Conservation (phyloP, 2,329 filamentous ascomycete genomes). For the Phyllosticta capitalensis region DNA sequence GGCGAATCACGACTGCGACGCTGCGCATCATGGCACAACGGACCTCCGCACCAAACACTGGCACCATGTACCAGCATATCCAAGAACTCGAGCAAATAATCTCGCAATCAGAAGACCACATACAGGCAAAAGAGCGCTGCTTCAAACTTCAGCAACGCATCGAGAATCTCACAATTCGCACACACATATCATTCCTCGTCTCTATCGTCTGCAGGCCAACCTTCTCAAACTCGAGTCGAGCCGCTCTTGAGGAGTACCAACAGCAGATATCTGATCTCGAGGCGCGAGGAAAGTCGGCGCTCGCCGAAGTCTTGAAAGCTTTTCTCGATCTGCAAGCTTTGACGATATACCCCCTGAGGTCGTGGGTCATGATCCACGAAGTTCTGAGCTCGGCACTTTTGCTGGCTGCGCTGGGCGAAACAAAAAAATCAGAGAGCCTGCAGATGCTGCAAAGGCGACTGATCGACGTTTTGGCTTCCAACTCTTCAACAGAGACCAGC, state of each 20-base stretch:
- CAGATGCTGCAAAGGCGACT: background rate
- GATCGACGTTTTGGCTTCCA: background rate
- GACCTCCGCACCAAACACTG: background rate
- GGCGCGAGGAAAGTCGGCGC: background rate
- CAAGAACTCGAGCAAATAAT: background rate
- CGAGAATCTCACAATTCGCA: background rate
- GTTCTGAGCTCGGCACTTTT: constrained; percentile 4
- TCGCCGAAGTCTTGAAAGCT: background rate
- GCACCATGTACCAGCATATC: background rate
- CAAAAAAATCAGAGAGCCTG: background rate
- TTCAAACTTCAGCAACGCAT: background rate
- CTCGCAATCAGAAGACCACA: background rate
- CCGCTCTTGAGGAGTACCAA: background rate
- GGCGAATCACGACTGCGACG: background rate
- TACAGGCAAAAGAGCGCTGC: background rate
- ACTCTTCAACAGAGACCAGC: background rate
- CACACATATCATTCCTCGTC: background rate
- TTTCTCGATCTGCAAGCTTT: background rate
- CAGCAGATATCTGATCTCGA: background rate
- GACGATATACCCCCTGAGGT: background rate
- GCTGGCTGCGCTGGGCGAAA: constrained; percentile 3
- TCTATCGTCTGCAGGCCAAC: constrained; percentile 2
- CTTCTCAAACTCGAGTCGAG: background rate
- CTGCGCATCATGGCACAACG: background rate
- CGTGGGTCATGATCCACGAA: constrained; percentile 5